A percentile compares a stretch with the other conserved stretches of the same genome.
phyloP scores from a whole-genome alignment of 352 stramenopile species.

The Pythium phragmitis region DNA sequence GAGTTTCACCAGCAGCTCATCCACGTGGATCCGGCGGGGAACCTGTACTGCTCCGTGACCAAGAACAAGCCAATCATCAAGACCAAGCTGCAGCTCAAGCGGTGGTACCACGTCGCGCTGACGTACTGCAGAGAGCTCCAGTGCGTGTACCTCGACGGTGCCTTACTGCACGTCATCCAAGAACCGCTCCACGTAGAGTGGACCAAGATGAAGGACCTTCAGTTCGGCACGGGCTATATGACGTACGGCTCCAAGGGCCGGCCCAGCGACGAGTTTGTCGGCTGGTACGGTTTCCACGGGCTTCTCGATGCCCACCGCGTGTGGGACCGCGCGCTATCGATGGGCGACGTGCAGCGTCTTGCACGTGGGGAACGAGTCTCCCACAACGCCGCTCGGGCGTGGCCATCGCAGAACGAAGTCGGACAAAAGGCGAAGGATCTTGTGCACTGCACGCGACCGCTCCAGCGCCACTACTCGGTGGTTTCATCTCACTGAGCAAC shows the following conservation, averaged over 20 bases:
- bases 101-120: slow-evolving; percentile 69
- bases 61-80: slow-evolving; percentile 24
- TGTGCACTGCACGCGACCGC: slow-evolving; percentile 25
- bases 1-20: slow-evolving; percentile 49
- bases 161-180: slow-evolving; percentile 35
- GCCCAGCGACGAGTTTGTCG: slow-evolving; percentile 33
- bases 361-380: slow-evolving; percentile 3
- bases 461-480: slow-evolving; percentile 21
- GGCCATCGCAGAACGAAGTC: background rate
- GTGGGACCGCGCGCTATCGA: background rate
- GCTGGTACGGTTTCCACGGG: slow-evolving; percentile 9
- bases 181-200: slow-evolving; percentile 43
- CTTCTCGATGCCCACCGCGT: slow-evolving; percentile 17
- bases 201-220: slow-evolving; percentile 33
- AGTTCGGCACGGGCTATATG: slow-evolving; percentile 58
- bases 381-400: background rate
- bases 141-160: slow-evolving; percentile 58
- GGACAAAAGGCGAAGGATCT: background rate
- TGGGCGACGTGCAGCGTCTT: slow-evolving; percentile 16
- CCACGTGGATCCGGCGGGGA: slow-evolving; percentile 35
- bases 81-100: slow-evolving; percentile 17
- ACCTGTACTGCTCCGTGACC: slow-evolving; percentile 52
- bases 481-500: background rate
- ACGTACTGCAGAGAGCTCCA: slow-evolving; percentile 42
- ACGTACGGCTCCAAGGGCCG: slow-evolving; percentile 36